phyloP scores from a whole-genome alignment of 1,284 basidiomycete genomes.

The Pseudozyma sp. region DNA sequence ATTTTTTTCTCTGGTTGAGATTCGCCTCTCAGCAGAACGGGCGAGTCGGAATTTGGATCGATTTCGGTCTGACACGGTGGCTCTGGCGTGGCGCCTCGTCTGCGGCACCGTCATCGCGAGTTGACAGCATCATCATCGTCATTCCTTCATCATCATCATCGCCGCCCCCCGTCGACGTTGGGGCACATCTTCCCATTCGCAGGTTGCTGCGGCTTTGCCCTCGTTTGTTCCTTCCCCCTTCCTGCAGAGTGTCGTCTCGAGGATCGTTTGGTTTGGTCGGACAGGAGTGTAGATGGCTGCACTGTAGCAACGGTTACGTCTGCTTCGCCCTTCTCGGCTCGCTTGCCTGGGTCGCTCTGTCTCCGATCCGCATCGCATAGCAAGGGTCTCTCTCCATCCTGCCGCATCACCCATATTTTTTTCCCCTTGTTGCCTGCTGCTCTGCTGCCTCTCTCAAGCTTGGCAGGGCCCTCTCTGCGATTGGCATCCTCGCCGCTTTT shows the following conservation, averaged over 20 bases:
- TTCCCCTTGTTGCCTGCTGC: neutral
- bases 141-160: constrained; percentile 4
- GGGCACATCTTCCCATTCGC: neutral
- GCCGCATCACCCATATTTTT: constrained; percentile 12
- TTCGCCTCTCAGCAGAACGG: no score
- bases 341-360: constrained; percentile 1
- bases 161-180: constrained; percentile 1
- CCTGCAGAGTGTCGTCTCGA: neutral
- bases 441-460: neutral
- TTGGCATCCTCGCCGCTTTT: neutral
- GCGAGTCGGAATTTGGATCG: neutral
- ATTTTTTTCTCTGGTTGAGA: no score
- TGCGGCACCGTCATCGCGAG: neutral
- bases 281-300: constrained; percentile 9
- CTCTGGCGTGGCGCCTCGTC: neutral
- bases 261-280: neutral
- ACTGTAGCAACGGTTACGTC: constrained; percentile 17
- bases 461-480: constrained; percentile 2
- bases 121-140: constrained; percentile 2
- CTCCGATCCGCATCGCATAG: constrained; percentile 5
- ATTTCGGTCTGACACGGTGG: neutral
- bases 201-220: neutral
- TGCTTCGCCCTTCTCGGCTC: neutral
- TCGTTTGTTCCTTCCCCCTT: constrained; percentile 1
- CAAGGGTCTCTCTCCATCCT: constrained; percentile 1